Percentiles rank a stretch among this genome's conserved stretches.
These are phyloP conservation scores for Blastobotrys serpentis DNA, from an alignment of 1,139 yeast species.

Conservation along the genomic window DNA sequence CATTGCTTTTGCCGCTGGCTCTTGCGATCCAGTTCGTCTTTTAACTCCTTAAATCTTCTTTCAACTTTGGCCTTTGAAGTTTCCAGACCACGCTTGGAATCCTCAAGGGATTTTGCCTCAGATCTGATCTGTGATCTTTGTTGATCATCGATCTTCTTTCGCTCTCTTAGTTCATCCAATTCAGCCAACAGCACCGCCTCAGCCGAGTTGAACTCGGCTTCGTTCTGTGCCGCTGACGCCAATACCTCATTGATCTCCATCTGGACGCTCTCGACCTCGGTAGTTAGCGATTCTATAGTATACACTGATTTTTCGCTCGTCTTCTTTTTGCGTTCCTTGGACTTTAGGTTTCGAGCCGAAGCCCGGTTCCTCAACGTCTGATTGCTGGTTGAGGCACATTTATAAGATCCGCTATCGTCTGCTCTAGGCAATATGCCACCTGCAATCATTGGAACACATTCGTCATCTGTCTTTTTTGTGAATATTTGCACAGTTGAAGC, in stretches of 20 bases:
- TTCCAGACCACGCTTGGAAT: conserved; percentile 41
- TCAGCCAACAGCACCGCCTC: conserved; percentile 43
- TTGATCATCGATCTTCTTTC: conserved; percentile 50
- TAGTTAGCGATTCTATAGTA: conserved; percentile 51
- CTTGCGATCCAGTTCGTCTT: conserved; percentile 28
- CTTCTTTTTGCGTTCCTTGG: conserved; percentile 1
- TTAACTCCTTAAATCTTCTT: conserved; percentile 26
- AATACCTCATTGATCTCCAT: conserved; percentile 48
- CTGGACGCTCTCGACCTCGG: conserved; percentile 49
- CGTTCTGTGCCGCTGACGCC: conserved; percentile 42
- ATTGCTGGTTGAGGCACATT: not conserved
- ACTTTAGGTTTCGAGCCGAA: conserved; percentile 11
- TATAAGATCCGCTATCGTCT: not conserved
- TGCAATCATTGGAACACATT: conserved; percentile 22
- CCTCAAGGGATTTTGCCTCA: conserved; percentile 52
- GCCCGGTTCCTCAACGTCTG: conserved; percentile 16
- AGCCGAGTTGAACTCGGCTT: conserved; percentile 45
- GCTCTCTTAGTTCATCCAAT: conserved; percentile 44
- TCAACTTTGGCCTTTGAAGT: conserved; percentile 37
- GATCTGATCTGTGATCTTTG: conserved; percentile 48
- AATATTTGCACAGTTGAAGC: conserved; percentile 32
- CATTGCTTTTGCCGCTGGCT: conserved; percentile 24
- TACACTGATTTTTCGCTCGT: conserved; percentile 25
- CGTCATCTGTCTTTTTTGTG: conserved; percentile 28
- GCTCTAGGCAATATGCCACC: not conserved